Conservation (phyloP, 805 yeast genomes). For the Candida chilensis region DNA sequence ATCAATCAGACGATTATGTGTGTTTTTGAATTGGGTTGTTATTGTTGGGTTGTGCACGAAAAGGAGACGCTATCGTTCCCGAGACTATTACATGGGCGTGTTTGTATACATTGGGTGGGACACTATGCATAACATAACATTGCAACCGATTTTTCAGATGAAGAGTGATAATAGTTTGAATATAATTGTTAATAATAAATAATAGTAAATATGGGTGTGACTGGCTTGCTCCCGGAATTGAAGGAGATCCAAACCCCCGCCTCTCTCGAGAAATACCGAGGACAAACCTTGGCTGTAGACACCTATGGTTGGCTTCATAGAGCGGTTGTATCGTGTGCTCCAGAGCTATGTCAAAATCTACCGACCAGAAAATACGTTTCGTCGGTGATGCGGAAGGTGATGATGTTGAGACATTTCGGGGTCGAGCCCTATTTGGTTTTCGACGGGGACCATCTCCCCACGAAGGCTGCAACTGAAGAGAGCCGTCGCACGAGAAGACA, state of each 20-base stretch:
- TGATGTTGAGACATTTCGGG: slow-evolving; percentile 56
- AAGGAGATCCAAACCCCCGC: slow-evolving; percentile 62
- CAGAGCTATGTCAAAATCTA: slow-evolving; percentile 61
- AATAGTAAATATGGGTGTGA: slow-evolving; percentile 74
- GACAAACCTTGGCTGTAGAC: slow-evolving; percentile 83
- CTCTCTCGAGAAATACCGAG: slow-evolving; percentile 52
- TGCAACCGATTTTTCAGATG: too few relatives aligned
- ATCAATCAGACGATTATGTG: too few relatives aligned
- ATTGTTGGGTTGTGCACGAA: too few relatives aligned
- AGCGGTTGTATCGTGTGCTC: slow-evolving; percentile 75
- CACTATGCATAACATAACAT: too few relatives aligned
- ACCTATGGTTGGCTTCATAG: slow-evolving; percentile 96
- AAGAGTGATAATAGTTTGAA: too few relatives aligned
- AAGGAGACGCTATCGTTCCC: too few relatives aligned
- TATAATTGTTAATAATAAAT: too few relatives aligned
- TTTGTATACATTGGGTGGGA: too few relatives aligned
- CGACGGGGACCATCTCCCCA: slow-evolving; percentile 84
- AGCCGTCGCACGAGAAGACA: slow-evolving; percentile 52
- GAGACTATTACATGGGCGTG: too few relatives aligned
- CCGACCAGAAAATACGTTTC: slow-evolving; percentile 70
- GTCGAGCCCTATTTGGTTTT: slow-evolving; percentile 83
- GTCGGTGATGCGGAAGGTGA: slow-evolving; percentile 58
- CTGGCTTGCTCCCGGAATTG: slow-evolving; percentile 72
- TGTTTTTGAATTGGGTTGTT: too few relatives aligned
- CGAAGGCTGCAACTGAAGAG: slow-evolving; percentile 64